phyloP scores from a whole-genome alignment of 805 yeast genomes.

The Wickerhamomyces silvicola region DNA sequence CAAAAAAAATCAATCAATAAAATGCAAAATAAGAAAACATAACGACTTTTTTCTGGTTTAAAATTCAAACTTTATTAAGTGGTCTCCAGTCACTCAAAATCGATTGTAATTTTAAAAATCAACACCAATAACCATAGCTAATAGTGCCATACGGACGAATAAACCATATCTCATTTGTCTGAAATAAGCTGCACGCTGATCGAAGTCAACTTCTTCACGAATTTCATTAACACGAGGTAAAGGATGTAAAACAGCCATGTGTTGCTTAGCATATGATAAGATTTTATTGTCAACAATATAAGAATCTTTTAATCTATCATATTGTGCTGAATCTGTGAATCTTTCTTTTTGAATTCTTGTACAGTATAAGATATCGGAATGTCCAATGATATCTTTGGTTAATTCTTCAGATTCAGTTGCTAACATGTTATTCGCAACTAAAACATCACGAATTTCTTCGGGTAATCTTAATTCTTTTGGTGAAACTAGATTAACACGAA shows the following conservation, averaged over 20 bases:
- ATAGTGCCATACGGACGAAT: constrained; percentile 96
- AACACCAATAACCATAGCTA: constrained; percentile 97
- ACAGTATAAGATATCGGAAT: constrained; percentile 93
- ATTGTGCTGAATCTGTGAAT: constrained; percentile 68
- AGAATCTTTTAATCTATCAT: constrained; percentile 82
- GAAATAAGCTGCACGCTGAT: constrained; percentile 98
- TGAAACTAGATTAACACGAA: constrained; percentile 83
- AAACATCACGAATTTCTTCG: constrained; percentile 57
- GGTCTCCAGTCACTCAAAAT: constrained; percentile 20
- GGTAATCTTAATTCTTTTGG: constrained; percentile 89
- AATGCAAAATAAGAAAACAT: too few relatives aligned
- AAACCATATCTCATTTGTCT: constrained; percentile 99
- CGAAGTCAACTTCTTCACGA: constrained; percentile 97
- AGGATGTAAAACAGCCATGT: constrained; percentile 99
- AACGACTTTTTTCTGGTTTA: constrained; percentile 1
- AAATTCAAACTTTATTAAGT: constrained; percentile 1
- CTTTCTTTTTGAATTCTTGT: constrained; percentile 98
- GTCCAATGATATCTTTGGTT: constrained; percentile 78
- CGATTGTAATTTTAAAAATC: constrained; percentile 43
- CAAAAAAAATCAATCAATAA: constrained; percentile 1
- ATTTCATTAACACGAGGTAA: constrained; percentile 96
- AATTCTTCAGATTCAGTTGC: constrained; percentile 68
- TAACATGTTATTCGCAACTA: constrained; percentile 61
- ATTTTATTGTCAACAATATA: constrained; percentile 91
- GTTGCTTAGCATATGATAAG: constrained; percentile 88